Conservation (phyloP, 78 protist genomes). For the slime mould (Dictyostelium discoideum) region DNA sequence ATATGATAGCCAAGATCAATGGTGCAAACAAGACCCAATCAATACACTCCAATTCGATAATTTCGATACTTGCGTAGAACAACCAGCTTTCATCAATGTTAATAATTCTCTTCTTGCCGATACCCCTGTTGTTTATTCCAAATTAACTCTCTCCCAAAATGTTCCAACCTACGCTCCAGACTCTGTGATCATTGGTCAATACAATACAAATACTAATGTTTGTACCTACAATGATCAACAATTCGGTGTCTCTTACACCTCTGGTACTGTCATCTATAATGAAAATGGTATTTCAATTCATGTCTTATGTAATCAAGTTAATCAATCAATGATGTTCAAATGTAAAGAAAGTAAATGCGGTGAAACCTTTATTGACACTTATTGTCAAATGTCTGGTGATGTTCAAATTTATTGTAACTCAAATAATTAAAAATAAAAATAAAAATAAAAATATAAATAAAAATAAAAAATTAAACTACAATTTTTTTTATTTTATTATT, state of each 20-base stretch:
- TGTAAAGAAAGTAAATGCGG: background rate
- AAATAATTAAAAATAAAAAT: background rate
- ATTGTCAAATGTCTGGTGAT: background rate
- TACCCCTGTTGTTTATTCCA: background rate
- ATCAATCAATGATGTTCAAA: constrained; percentile 10
- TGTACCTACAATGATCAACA: background rate
- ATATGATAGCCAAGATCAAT: background rate
- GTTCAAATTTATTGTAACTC: background rate
- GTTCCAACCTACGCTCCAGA: background rate
- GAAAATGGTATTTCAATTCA: background rate
- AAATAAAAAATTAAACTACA: too few relatives aligned
- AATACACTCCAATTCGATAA: background rate
- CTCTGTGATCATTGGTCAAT: background rate
- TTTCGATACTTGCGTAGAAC: background rate
- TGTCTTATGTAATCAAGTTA: background rate
- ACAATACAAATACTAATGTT: background rate
- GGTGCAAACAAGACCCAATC: background rate
- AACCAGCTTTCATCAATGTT: background rate
- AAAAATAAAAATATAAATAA: background rate
- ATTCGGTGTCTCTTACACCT: background rate
- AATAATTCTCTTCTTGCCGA: background rate
- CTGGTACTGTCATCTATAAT: background rate
- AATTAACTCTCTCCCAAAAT: background rate
- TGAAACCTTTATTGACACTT: background rate
- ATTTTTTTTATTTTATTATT: too few relatives aligned